These are phyloP conservation scores for Chlorella vulgaris DNA, from an alignment of 139 green algal species.

Conservation along the genomic window DNA sequence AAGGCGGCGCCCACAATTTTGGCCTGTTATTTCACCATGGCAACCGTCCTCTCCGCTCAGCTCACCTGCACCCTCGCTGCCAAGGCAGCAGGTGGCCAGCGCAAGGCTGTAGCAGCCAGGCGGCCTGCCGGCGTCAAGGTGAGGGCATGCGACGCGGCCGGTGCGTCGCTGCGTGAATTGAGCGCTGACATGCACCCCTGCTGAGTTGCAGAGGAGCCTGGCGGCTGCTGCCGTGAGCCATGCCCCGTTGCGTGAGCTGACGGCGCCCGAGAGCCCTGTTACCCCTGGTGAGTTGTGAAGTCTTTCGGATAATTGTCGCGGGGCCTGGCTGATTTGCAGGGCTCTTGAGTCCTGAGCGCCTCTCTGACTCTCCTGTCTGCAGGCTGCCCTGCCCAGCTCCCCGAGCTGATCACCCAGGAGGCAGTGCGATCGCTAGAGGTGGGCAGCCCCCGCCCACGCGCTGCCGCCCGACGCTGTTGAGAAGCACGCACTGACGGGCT, in stretches of 20 bases:
- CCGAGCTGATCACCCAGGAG: slow-evolving; percentile 69
- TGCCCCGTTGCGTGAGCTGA: too few species aligned
- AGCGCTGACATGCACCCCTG: not conserved
- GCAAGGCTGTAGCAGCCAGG: not conserved
- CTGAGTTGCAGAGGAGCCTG: slow-evolving; percentile 8
- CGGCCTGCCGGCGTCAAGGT: not conserved
- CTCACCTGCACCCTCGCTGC: not conserved
- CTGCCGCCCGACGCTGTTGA: too few species aligned
- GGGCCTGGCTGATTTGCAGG: too few species aligned
- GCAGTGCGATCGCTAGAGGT: slow-evolving; percentile 73
- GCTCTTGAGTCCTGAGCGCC: too few species aligned
- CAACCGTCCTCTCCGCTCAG: not conserved
- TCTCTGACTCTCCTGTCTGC: not conserved
- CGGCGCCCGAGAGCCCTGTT: not conserved
- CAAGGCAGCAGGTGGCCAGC: slow-evolving; percentile 7
- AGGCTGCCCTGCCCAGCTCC: not conserved
- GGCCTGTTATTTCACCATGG: not conserved
- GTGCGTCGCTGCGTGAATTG: not conserved
- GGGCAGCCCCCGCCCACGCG: too few species aligned
- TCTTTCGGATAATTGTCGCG: too few species aligned
- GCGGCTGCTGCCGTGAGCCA: not conserved
- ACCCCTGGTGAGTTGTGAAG: too few species aligned
- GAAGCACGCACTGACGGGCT: too few species aligned
- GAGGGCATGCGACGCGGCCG: not conserved
- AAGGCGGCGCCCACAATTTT: too few species aligned